Conservation (phyloP, 208 protist genomes). For the Trypanosoma grayi region DNA sequence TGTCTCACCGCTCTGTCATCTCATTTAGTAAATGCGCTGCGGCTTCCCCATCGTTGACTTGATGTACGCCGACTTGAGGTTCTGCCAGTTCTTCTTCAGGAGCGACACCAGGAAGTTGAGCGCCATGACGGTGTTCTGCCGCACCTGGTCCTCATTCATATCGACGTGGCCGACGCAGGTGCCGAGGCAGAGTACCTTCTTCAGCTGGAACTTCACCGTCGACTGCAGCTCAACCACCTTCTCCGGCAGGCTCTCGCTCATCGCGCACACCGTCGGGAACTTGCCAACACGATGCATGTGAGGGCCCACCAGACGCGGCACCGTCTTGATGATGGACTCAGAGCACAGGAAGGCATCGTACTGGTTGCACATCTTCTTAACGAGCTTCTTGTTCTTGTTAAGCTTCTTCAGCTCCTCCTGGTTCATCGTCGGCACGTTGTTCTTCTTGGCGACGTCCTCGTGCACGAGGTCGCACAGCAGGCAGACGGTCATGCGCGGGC, state of each 20-base stretch:
- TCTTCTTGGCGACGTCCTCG: conserved; percentile 94
- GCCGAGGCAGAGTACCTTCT: conserved; percentile 98
- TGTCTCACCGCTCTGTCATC: no score
- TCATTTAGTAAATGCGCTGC: conserved; percentile 98
- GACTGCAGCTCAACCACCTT: conserved; percentile 96
- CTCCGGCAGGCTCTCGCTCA: conserved; percentile 90
- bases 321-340: conserved; percentile 97
- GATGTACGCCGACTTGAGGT: conserved; percentile 98
- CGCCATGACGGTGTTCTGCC: conserved; percentile 95
- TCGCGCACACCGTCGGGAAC: conserved; percentile 96
- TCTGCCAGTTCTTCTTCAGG: conserved; percentile 99
- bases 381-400: conserved; percentile 99
- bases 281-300: conserved; percentile 99
- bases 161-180: conserved; percentile 97
- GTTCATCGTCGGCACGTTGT: conserved; percentile 92
- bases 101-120: conserved; percentile 99
- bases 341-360: conserved; percentile 98
- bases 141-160: conserved; percentile 95
- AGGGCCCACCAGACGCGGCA: conserved; percentile 95
- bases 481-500: conserved; percentile 94
- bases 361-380: conserved; percentile 99
- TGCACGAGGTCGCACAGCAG: conserved; percentile 97
- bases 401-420: conserved; percentile 98
- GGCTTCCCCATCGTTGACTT: conserved; percentile 99
- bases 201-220: conserved; percentile 99